Conservation (phyloP, 331 rosid genomes). For the Malus hybrid region DNA sequence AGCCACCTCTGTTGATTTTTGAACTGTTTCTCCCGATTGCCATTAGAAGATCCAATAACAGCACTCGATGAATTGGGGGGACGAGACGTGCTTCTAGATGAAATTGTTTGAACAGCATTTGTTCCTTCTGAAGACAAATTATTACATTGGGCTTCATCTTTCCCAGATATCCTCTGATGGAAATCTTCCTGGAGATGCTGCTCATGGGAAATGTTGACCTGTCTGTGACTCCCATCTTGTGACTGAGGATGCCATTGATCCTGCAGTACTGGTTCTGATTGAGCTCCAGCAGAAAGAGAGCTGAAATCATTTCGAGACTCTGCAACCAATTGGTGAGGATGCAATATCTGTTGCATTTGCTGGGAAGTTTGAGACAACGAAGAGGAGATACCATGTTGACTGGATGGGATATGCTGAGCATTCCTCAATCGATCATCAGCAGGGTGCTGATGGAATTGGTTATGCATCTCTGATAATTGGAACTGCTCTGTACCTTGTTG, state of each 20-base stretch:
- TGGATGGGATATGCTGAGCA: conserved; percentile 50
- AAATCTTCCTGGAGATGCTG: conserved; percentile 44
- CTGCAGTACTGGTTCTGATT: conserved; percentile 40
- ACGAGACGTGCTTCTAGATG: conserved; percentile 38
- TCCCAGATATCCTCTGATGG: conserved; percentile 42
- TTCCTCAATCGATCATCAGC: conserved; percentile 48
- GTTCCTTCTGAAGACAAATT: conserved; percentile 67
- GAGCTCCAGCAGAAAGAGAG: conserved; percentile 55
- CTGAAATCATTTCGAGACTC: conserved; percentile 61
- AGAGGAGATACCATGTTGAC: conserved; percentile 49
- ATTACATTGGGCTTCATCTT: conserved; percentile 79
- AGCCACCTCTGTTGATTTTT: conserved; percentile 85
- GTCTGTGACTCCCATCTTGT: conserved; percentile 31
- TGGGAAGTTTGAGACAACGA: conserved; percentile 53
- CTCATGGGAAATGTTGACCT: conserved; percentile 25
- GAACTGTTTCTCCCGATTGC: conserved; percentile 29
- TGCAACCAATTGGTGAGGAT: conserved; percentile 39
- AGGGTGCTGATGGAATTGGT: conserved; percentile 58
- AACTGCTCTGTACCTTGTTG: conserved; percentile 55
- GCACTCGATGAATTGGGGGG: conserved; percentile 26
- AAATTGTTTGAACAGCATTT: conserved; percentile 48
- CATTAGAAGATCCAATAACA: conserved; percentile 10
- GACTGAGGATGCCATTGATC: conserved; percentile 46
- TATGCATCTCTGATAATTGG: conserved; percentile 56
- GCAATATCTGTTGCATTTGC: conserved; percentile 53